A percentile compares a stretch with the other conserved stretches of the same genome.
phyloP scores from a whole-genome alignment of 305 asterid genomes.

The Fraxinus albicans region DNA sequence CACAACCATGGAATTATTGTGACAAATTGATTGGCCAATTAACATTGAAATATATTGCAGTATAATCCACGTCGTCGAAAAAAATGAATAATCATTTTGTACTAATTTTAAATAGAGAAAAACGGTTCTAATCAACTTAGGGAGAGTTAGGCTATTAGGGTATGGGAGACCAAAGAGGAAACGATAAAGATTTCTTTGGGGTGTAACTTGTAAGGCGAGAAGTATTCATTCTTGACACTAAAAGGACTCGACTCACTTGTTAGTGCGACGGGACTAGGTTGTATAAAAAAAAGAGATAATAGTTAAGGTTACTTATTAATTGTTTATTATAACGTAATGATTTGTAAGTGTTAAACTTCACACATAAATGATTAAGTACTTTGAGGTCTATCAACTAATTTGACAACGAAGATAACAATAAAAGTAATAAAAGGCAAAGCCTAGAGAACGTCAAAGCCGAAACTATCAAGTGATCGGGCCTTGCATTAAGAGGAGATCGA shows the following conservation, averaged over 20 bases:
- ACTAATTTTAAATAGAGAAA: not conserved
- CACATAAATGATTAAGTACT: not conserved
- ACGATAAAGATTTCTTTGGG: not conserved
- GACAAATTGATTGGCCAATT: not conserved
- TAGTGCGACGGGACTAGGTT: not conserved
- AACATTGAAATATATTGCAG: not conserved
- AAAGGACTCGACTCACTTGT: not conserved
- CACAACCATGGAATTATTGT: conserved; percentile 20
- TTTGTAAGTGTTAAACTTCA: not conserved
- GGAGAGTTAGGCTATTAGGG: not conserved
- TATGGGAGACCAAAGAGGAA: not conserved
- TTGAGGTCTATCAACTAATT: not conserved
- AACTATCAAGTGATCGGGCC: not conserved
- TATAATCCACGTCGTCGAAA: conserved; percentile 13
- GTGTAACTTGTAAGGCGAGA: not conserved
- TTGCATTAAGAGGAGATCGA: not conserved
- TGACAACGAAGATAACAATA: not conserved
- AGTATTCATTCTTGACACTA: not conserved
- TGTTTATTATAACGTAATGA: too few species aligned
- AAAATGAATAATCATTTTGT: not conserved
- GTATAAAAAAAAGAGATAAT: not conserved
- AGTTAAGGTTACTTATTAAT: not conserved
- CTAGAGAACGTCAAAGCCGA: not conserved
- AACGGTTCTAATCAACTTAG: not conserved
- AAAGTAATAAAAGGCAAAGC: not conserved